phyloP scores from a whole-genome alignment of 768 basidiomycete species.

The Infundibulicybe gibba region DNA sequence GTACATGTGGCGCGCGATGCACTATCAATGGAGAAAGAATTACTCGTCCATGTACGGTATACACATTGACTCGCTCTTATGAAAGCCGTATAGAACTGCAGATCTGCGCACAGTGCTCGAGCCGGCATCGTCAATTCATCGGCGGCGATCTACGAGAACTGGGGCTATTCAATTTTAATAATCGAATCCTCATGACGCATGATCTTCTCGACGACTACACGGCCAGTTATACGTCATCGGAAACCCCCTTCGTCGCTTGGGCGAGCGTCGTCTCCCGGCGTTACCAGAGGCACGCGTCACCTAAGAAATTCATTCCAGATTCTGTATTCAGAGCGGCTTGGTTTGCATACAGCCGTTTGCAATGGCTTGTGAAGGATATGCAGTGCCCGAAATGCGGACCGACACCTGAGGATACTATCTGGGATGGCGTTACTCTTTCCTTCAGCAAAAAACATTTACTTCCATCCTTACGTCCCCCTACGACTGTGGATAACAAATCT shows the following conservation, averaged over 20 bases:
- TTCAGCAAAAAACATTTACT: slow-evolving; percentile 13
- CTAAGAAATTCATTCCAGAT: too few species aligned
- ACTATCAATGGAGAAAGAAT: background rate
- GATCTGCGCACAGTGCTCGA: background rate
- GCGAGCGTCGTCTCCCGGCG: slow-evolving; percentile 2
- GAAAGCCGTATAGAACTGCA: background rate
- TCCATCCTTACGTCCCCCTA: slow-evolving; percentile 5
- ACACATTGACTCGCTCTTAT: background rate
- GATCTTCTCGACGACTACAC: slow-evolving; percentile 11
- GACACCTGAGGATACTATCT: slow-evolving; percentile 11
- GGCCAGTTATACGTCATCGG: slow-evolving; percentile 6
- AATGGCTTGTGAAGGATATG: slow-evolving; percentile 11
- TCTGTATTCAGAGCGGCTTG: slow-evolving; percentile 1
- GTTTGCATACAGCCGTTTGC: slow-evolving; percentile 9
- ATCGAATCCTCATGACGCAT: slow-evolving; percentile 6
- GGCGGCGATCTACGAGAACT: slow-evolving; percentile 4
- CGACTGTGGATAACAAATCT: background rate
- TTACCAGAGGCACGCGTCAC: background rate
- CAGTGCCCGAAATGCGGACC: slow-evolving; percentile 14
- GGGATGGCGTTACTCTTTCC: slow-evolving; percentile 17
- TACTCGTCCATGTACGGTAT: background rate
- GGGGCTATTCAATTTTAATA: slow-evolving; percentile 14
- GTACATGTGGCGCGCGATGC: background rate
- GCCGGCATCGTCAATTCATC: slow-evolving; percentile 1
- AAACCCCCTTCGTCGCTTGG: slow-evolving; percentile 10